phyloP scores from a whole-genome alignment of 192 early-diverging fungal species.

The Funneliformis geosporum region DNA sequence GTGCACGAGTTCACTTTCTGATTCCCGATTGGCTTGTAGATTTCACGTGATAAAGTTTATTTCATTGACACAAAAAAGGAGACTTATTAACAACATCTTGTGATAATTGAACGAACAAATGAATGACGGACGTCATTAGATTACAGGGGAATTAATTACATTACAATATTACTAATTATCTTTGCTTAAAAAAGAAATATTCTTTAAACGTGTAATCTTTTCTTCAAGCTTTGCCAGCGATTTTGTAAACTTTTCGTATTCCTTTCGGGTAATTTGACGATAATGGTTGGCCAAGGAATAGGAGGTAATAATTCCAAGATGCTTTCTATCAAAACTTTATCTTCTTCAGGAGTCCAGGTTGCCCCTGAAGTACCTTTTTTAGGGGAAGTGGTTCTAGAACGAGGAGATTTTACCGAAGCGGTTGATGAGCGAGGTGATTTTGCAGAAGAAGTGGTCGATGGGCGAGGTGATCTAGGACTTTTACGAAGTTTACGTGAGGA shows the following conservation, averaged over 20 bases:
- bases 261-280: not conserved
- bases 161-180: no score
- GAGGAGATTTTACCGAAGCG: not conserved
- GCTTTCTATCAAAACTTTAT: not conserved
- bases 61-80: no score
- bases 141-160: no score
- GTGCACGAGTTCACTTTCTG: no score
- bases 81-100: no score
- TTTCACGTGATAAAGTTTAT: no score
- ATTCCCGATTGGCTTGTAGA: no score
- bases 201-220: not conserved
- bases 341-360: not conserved
- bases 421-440: no score
- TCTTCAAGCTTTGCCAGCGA: not conserved
- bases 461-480: not conserved
- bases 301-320: not conserved
- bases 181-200: not conserved
- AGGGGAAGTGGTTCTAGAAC: not conserved
- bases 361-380: not conserved
- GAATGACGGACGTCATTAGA: no score
- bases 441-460: conserved; percentile 1
- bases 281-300: not conserved
- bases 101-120: no score
- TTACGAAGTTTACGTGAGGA: not conserved
- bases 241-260: not conserved